Evolutionary conservation across 208 protist genomes (phyloP).

Genomic region (Naegleria gruberi): DNA sequence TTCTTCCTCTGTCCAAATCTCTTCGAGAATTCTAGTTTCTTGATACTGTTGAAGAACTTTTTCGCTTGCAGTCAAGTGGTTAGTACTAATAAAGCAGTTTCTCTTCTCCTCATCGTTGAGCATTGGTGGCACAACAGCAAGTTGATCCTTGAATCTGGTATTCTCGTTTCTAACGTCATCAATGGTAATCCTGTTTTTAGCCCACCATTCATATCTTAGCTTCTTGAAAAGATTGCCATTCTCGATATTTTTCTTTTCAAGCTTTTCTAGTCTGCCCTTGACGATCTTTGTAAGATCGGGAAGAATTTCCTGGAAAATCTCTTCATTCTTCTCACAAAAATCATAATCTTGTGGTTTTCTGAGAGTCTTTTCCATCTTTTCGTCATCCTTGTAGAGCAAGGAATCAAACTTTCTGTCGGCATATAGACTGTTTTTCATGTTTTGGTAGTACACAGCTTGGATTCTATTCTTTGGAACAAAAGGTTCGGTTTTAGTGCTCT

Average conservation of each 20-base stretch:
- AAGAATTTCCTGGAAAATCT: neutral
- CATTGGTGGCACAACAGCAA: neutral
- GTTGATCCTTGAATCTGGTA: neutral
- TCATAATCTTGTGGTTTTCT: neutral
- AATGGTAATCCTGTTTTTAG: neutral
- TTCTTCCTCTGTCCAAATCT: conserved; percentile 24
- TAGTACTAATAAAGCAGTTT: neutral
- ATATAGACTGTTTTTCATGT: neutral
- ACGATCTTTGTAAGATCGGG: neutral
- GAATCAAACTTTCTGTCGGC: neutral
- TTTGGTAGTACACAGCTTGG: neutral
- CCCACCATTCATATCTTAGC: neutral
- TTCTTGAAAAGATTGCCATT: neutral
- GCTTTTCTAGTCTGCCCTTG: neutral
- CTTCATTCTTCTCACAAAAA: neutral
- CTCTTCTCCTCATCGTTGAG: neutral
- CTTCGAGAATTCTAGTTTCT: neutral
- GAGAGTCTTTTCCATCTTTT: neutral
- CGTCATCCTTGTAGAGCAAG: neutral
- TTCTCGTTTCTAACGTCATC: neutral
- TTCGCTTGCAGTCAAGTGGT: neutral
- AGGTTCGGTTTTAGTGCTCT: too few relatives aligned
- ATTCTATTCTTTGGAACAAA: neutral
- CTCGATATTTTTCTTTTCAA: neutral
- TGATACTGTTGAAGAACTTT: neutral